Conservation (phyloP, 2,329 filamentous ascomycete species). For the Elsinoe ampelina region DNA sequence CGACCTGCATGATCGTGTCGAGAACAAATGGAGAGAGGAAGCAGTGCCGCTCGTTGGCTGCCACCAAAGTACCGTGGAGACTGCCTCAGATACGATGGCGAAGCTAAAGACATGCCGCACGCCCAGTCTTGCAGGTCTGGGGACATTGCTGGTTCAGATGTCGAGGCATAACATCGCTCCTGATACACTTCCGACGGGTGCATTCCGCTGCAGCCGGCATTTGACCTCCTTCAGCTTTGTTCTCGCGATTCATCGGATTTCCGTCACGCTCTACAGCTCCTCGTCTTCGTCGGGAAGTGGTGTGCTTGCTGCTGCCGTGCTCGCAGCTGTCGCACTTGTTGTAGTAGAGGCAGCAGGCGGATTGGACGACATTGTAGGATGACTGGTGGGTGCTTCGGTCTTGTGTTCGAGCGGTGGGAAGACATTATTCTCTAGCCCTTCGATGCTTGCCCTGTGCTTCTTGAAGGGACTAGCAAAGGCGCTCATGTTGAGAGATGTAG, state of each 20-base stretch:
- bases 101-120: neutral
- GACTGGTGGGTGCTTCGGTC: slow-evolving; percentile 1
- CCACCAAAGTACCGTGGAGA: neutral
- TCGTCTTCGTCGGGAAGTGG: slow-evolving; percentile 15
- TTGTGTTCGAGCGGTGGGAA: slow-evolving; percentile 12
- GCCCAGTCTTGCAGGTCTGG: no score
- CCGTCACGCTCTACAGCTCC: slow-evolving; percentile 5
- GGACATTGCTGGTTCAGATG: no score
- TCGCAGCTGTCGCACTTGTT: slow-evolving; percentile 8
- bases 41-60: neutral
- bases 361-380: neutral
- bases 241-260: no score
- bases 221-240: neutral
- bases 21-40: neutral
- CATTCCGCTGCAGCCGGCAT: no score
- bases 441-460: slow-evolving; percentile 59
- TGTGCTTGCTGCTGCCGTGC: neutral
- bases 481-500: slow-evolving; percentile 35
- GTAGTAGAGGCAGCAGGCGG: neutral
- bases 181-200: no score
- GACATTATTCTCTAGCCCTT: slow-evolving; percentile 24
- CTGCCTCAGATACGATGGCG: neutral
- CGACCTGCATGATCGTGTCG: neutral
- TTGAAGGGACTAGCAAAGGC: slow-evolving; percentile 63
- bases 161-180: no score